Evolutionary conservation across 192 early-diverging fungal species (phyloP), one percentile per base, ranked within the genome.

Genomic region (Diversispora eburnea): DNA sequence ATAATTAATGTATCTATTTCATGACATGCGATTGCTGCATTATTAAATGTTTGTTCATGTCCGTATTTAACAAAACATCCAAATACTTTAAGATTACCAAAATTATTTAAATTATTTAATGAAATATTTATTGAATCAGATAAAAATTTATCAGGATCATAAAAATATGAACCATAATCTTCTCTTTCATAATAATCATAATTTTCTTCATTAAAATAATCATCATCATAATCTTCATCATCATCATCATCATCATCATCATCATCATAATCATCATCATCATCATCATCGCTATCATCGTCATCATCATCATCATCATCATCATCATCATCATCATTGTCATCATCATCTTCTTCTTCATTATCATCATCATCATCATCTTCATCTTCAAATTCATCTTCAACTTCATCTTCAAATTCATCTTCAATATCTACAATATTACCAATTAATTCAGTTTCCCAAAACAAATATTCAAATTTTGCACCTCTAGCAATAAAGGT

Each of bases 11-110:
- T 45, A n/a, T 63, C 7, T 9, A 63, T 43, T 45, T 43, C 13
- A 8, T 63, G n/a, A 63, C 61, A 63, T n/a, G 17, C n/a, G 15
- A 8, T 45, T n/a, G 61, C 33, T 17, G 42, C n/a, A 43, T 45
- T 63, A 20, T 17, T n/a, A 63, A 63, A 43, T 45, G 61, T 41
- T 45, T 63, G 25, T 43, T 43, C 61, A 8, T 9, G n/a, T 63
- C 45, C 42, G 1, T 42, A 33, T 63, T n/a, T 63, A n/a, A 17
- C 61, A 42, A 45, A 63, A 43, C 33, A 63, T 43, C 61, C 61
- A 42, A 63, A 63, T 3, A 63, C n/a, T 63, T 63, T 45, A 45
- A 63, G 15, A 63, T 63, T 63, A 8, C n/a, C 61, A 2, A 63
- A 63, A 63, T n/a, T 45, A 59, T 59, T 59, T 59, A 33, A 33